Conservation (phyloP, 1,284 basidiomycete genomes). For the Kwoniella shivajii region DNA sequence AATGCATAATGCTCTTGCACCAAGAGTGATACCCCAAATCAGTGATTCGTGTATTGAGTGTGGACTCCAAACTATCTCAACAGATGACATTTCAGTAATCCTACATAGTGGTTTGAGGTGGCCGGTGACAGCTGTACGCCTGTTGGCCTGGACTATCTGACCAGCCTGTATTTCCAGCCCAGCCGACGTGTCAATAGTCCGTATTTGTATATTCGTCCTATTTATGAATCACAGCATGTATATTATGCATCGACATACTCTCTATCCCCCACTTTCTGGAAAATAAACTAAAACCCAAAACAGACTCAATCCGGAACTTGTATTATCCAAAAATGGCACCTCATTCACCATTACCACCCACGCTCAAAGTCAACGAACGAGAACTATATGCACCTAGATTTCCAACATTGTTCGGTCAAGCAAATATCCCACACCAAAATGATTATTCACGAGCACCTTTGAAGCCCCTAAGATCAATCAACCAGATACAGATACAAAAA, state of each 20-base stretch:
- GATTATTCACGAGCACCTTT: not conserved
- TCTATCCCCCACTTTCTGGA: not conserved
- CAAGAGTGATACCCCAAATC: too few species aligned
- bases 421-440: constrained; percentile 1
- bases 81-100: too few species aligned
- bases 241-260: too few species aligned
- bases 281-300: not conserved
- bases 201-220: too few species aligned
- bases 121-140: too few species aligned
- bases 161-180: not conserved
- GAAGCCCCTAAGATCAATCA: not conserved
- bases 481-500: not conserved
- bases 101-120: too few species aligned
- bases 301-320: not conserved
- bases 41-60: too few species aligned
- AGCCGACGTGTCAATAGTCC: not conserved
- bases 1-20: too few species aligned
- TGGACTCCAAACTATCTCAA: too few species aligned
- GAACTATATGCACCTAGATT: not conserved
- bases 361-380: not conserved
- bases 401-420: constrained; percentile 8
- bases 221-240: too few species aligned
- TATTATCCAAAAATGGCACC: constrained; percentile 11
- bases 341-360: constrained; percentile 13
- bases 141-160: not conserved